Base-by-base conservation (phyloP, 1,139 yeast genomes). In the Nadsonia starkeyi-henricii region DNA sequence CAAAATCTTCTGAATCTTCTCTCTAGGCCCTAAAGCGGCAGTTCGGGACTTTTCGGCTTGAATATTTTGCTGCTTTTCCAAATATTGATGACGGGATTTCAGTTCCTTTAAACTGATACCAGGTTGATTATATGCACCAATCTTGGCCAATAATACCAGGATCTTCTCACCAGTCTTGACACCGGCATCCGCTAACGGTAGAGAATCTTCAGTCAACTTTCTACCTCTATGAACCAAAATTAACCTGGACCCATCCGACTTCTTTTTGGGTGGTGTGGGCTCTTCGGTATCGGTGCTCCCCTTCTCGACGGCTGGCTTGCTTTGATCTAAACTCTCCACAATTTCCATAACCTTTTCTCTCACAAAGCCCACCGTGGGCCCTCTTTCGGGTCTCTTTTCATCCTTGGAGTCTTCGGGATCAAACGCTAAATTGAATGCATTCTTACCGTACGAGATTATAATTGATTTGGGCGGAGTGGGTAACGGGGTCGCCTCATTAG, bases 341-440 rank as follows among this genome's bases (percentile, higher is more conserved):
- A 41, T 28, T 42, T 28, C 30, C 41, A 44, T 21, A 46, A 78
- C 63, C 56, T 77, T 79, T 1, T 64, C 57, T 51, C 88, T 71
- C 51, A 85, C 69, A 54, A 80, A 79, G 23, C 69, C 72, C 23
- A 88, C 70, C 12, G 81, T 75, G 8, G 88, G 77, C 0, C 95
- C 95, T 55, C 71, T 74, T 49, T 81, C 89, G 1, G 81, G 81
- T 52, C 80, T 75, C 43, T 63, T 54, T 62, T 72, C 66, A 61
- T 73, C 51, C 57, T 70, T 78, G 58, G 78, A 81, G 58, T 86
- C 96, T 54, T 82, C 93, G 0, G 89, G 88, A 44, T 85, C 76
- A 63, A 86, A 85, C 58, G 84, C 91, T 54, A 85, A 52, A 37
- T 52, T 54, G 45, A 53, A 54, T 20, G 51, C 50, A 42, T 56